These are phyloP conservation scores for Phytopythium mirpurense DNA, from an alignment of 352 stramenopile species.

Conservation along the genomic window DNA sequence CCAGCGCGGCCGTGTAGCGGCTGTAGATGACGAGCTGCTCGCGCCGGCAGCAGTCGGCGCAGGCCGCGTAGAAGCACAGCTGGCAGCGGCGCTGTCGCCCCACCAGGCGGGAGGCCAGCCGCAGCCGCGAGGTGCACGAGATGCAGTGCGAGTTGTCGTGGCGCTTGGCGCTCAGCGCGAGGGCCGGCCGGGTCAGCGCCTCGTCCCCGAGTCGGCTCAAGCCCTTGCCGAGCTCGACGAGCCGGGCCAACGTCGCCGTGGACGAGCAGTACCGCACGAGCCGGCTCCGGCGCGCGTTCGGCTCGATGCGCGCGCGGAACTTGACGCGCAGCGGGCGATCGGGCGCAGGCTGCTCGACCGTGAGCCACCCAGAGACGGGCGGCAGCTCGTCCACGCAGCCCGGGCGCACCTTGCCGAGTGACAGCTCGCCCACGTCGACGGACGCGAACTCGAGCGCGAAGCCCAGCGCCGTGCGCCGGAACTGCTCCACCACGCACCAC, in stretches of 20 bases:
- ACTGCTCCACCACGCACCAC: constrained; percentile 31
- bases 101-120: background rate
- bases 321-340: constrained; percentile 19
- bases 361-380: constrained; percentile 16
- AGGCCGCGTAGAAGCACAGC: constrained; percentile 30
- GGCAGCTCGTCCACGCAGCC: constrained; percentile 25
- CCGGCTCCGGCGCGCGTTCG: constrained; percentile 4
- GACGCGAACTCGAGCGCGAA: constrained; percentile 27
- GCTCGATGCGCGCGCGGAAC: constrained; percentile 20
- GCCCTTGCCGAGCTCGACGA: constrained; percentile 21
- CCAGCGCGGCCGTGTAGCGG: constrained; percentile 24
- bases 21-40: constrained; percentile 37
- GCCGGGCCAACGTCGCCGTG: constrained; percentile 20
- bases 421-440: constrained; percentile 18
- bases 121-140: constrained; percentile 25
- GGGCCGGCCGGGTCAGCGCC: constrained; percentile 1
- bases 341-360: constrained; percentile 18
- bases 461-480: constrained; percentile 24
- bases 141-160: constrained; percentile 30
- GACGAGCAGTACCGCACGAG: constrained; percentile 11
- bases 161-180: constrained; percentile 7
- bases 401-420: constrained; percentile 24
- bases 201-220: constrained; percentile 22
- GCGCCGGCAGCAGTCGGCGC: constrained; percentile 23
- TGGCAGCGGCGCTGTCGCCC: constrained; percentile 21